Evolutionary conservation across 2,329 filamentous ascomycete genomes (phyloP).

Genomic region (Phaeophleospora eucalypticola): DNA sequence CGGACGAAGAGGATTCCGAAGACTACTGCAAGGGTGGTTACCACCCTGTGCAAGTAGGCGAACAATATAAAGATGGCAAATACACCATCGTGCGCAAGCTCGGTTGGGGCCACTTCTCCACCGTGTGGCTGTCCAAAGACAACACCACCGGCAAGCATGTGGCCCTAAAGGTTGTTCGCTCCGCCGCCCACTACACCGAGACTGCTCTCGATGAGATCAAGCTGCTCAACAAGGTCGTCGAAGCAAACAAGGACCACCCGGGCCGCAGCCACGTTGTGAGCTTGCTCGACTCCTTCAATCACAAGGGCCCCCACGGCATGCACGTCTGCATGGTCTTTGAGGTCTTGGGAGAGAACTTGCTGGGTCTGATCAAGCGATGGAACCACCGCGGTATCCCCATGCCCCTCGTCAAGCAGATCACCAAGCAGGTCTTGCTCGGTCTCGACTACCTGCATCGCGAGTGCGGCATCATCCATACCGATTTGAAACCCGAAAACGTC

Average conservation of each 20-base stretch:
- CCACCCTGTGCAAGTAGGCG: constrained; percentile 88
- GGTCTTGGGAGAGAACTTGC: constrained; percentile 88
- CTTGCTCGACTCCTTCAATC: constrained; percentile 92
- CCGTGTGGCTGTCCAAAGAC: constrained; percentile 77
- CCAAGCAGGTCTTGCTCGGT: constrained; percentile 92
- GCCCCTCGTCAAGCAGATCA: constrained; percentile 95
- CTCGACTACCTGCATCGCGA: constrained; percentile 95
- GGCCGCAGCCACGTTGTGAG: constrained; percentile 94
- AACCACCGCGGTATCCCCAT: constrained; percentile 97
- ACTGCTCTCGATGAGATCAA: constrained; percentile 99
- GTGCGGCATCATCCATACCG: constrained; percentile 98
- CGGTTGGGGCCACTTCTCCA: constrained; percentile 99
- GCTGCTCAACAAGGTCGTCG: constrained; percentile 91
- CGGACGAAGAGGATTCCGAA: constrained; percentile 97
- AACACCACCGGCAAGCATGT: constrained; percentile 89
- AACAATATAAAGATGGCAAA: constrained; percentile 95
- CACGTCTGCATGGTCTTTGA: constrained; percentile 99
- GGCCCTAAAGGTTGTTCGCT: constrained; percentile 94
- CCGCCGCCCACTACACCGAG: constrained; percentile 96
- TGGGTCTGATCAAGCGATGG: constrained; percentile 96
- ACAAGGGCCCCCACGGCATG: constrained; percentile 91
- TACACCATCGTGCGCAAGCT: constrained; percentile 96
- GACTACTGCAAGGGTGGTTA: constrained; percentile 99
- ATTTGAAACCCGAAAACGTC: constrained; percentile 96
- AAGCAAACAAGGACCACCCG: constrained; percentile 90